Percentiles rank a stretch among this genome's conserved stretches.
Conservation (phyloP, 345 rosid species). For the Lumnitzera racemosa region DNA sequence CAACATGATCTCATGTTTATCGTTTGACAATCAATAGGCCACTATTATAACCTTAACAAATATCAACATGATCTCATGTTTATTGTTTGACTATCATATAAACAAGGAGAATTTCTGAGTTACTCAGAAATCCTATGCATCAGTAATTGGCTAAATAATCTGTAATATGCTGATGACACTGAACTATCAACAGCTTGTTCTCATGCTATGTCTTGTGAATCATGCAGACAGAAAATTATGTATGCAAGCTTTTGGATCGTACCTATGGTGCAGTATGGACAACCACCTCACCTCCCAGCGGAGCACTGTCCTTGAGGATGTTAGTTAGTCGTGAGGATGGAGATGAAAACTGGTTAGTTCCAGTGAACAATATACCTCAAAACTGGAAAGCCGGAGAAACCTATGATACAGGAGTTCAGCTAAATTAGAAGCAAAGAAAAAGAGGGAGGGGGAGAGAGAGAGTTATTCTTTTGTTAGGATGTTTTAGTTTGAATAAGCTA, state of each 20-base stretch:
- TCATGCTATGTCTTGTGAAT: too few species aligned
- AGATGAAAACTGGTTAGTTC: conserved; percentile 56
- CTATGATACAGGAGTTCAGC: conserved; percentile 58
- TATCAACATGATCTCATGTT: not conserved
- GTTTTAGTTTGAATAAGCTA: not conserved
- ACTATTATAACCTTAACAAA: not conserved
- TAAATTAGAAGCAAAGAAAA: conserved; percentile 9
- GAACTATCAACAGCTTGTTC: too few species aligned
- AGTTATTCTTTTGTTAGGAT: not conserved
- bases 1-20: not conserved
- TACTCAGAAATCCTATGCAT: too few species aligned
- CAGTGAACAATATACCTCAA: conserved; percentile 46
- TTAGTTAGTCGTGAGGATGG: conserved; percentile 46
- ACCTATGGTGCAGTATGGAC: conserved; percentile 54
- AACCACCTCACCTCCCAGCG: conserved; percentile 47
- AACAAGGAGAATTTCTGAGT: not conserved
- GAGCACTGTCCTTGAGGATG: conserved; percentile 57
- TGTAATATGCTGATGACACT: too few species aligned
- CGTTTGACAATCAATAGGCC: not conserved
- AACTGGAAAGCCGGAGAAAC: conserved; percentile 60
- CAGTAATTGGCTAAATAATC: too few species aligned
- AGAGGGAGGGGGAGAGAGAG: too few species aligned
- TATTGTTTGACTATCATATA: not conserved
- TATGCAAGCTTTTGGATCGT: conserved; percentile 50
- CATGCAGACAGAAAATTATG: conserved; percentile 40